Evolutionary conservation across 768 basidiomycete genomes (phyloP), one percentile per base, ranked within the genome.

Genomic region (Coprinopsis cinerea): DNA sequence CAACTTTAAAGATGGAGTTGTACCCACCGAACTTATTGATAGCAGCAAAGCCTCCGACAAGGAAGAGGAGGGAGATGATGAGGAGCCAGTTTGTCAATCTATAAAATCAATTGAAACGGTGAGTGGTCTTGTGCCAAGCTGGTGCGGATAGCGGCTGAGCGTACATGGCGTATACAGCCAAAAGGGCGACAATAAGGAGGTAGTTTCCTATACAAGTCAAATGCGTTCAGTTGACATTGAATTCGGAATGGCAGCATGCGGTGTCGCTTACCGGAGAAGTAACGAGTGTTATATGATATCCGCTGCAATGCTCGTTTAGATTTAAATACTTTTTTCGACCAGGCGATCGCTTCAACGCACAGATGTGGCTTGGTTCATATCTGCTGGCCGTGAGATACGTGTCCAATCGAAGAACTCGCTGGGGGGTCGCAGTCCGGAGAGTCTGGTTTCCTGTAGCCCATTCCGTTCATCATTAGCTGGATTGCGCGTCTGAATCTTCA

Each of bases 241-340:
- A 37, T 34, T 25, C 27, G 15, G 22, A 20, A 25, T 41, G 32
- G 40, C 36, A 48, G 26, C 47, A 30, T 43, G n/a, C 11, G 32
- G n/a, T 17, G 20, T 10, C 23, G 52, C 63, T 48, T 53, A 84
- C 83, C 85, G 50, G 88, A 90, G 68, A 89, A 90, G 63, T 89
- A 90, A 43, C 88, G 83, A 34, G 92, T 92, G 71, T 95, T 95
- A 73, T 95, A 92, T 20, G 90, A 89, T 78, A 94, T 89, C 52
- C 92, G 82, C 91, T 92, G 61, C 25, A 47, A 20, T 18, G 4
- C 37, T 27, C 10, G 37, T n/a, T 25, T 23, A 26, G 20, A 45
- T 44, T 44, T 48, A 24, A 53, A 22, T 30, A n/a, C 28, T 18
- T 28, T n/a, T 15, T 30, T 43, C 35, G 47, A 11, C n/a, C 24